Evolutionary conservation across 2,329 filamentous ascomycete genomes (phyloP), one percentile per base, ranked within the genome.

Genomic region (Nemania sp.): DNA sequence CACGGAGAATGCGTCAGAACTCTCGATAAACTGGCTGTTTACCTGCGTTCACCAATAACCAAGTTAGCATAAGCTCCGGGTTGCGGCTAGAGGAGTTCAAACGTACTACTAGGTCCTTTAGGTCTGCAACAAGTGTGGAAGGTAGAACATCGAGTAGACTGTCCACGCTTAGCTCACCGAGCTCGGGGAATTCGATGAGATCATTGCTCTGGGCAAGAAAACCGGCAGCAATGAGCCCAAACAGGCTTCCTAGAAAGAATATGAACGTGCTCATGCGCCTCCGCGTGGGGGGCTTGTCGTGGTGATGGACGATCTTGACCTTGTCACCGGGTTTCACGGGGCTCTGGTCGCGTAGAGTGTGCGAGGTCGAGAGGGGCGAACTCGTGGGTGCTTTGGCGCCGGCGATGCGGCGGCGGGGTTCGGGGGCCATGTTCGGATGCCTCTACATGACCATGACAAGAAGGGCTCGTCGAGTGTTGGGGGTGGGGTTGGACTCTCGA

Each of bases 1-100:
- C 54, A 98, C 92, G 0, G 94, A 89, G 77, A 99, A 99, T 5
- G 94, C 93, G 82, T 99, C 96, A 81, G 97, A 97, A 75, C 92
- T 92, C 71, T 97, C 91, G 51, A 93, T 88, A 51, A 85, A 82
- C 73, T 97, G 93, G 72, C 93, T 91, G 81, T 98, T 94, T 75
- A 92, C 90, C 83, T 93, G 92, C 91, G 92, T 73, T 74, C 70
- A 51, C 52, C 67, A 49, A 26, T 26, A 47, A 54, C n/a, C 29
- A 56, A 61, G 70, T 76, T 61, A 74, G 69, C 53, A 8, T 22
- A 60, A 29, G 45, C 45, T 35, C 38, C 27, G 11, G 20, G 29
- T 11, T 43, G 11, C n/a, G 35, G 52, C 27, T 13, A 26, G 58
- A 55, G 64, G 71, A 68, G 68, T 66, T 69, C 5, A 24, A 61